phyloP scores from a whole-genome alignment of 805 yeast species.

The Yamadazyma phyllophila region DNA sequence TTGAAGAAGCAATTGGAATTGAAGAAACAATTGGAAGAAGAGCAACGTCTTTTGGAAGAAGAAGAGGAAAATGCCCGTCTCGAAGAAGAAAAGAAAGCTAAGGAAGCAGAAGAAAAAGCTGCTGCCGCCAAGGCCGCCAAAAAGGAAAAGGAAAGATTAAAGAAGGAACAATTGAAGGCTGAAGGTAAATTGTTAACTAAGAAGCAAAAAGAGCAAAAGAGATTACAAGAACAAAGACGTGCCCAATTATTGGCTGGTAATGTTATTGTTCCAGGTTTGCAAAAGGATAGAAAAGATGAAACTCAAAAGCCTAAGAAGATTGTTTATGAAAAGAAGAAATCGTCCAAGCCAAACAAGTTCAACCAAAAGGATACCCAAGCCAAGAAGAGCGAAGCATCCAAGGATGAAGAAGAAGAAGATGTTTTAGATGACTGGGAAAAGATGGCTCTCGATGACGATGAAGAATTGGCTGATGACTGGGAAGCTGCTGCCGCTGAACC shows the following conservation, averaged over 20 bases:
- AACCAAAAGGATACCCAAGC: constrained; percentile 21
- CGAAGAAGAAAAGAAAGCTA: constrained; percentile 49
- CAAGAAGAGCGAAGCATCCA: constrained; percentile 15
- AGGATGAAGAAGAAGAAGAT: constrained; percentile 46
- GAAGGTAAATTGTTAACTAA: constrained; percentile 93
- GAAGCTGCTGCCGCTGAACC: constrained; percentile 42
- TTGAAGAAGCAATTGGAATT: constrained; percentile 85
- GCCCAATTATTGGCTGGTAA: constrained; percentile 76
- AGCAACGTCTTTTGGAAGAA: constrained; percentile 68
- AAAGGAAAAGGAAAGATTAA: constrained; percentile 83
- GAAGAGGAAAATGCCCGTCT: constrained; percentile 52
- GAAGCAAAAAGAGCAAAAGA: constrained; percentile 93
- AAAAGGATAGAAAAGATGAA: constrained; percentile 25
- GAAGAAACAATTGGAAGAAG: constrained; percentile 85
- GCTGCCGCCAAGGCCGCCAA: constrained; percentile 61
- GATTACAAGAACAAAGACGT: constrained; percentile 82
- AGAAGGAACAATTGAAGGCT: constrained; percentile 88
- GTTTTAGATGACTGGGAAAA: constrained; percentile 87
- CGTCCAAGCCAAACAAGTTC: constrained; percentile 41
- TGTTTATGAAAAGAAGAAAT: constrained; percentile 72
- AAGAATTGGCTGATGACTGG: constrained; percentile 45
- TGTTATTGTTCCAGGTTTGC: constrained; percentile 73
- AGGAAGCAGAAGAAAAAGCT: constrained; percentile 63
- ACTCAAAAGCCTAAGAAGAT: constrained; percentile 59
- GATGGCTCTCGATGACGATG: constrained; percentile 56